Conservation (phyloP, 768 basidiomycete species). For the Russula lepida region DNA sequence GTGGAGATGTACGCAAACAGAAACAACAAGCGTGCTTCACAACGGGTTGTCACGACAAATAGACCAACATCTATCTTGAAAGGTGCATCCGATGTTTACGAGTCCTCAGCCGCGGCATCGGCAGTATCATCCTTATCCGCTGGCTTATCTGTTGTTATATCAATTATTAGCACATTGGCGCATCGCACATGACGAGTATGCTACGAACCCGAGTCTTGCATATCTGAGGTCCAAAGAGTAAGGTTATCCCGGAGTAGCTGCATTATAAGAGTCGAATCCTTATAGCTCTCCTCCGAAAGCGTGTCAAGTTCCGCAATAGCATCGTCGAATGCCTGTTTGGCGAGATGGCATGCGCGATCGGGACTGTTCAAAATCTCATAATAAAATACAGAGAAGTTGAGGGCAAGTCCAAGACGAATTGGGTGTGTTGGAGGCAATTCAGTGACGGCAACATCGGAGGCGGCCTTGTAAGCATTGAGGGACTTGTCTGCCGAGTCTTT, state of each 20-base stretch:
- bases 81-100: slow-evolving; percentile 26
- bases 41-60: slow-evolving; percentile 6
- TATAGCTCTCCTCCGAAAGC: slow-evolving; percentile 97
- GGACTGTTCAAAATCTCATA: slow-evolving; percentile 99
- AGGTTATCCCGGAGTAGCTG: slow-evolving; percentile 96
- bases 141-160: slow-evolving; percentile 47
- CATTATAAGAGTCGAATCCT: slow-evolving; percentile 97
- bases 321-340: slow-evolving; percentile 96
- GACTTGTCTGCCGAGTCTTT: slow-evolving; percentile 97
- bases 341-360: slow-evolving; percentile 51
- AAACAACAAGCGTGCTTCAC: slow-evolving; percentile 14
- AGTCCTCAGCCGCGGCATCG: slow-evolving; percentile 61
- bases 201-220: slow-evolving; percentile 80
- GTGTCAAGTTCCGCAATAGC: slow-evolving; percentile 99
- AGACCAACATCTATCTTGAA: slow-evolving; percentile 7
- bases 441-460: slow-evolving; percentile 92
- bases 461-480: slow-evolving; percentile 94
- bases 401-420: slow-evolving; percentile 94
- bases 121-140: slow-evolving; percentile 63
- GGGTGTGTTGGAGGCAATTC: slow-evolving; percentile 95
- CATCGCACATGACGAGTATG: background rate
- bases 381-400: slow-evolving; percentile 99
- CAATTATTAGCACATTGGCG: background rate
- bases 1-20: slow-evolving; percentile 11
- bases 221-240: slow-evolving; percentile 96